Conservation (phyloP, 2,329 filamentous ascomycete genomes). For the Dactylonectria estremocensis region DNA sequence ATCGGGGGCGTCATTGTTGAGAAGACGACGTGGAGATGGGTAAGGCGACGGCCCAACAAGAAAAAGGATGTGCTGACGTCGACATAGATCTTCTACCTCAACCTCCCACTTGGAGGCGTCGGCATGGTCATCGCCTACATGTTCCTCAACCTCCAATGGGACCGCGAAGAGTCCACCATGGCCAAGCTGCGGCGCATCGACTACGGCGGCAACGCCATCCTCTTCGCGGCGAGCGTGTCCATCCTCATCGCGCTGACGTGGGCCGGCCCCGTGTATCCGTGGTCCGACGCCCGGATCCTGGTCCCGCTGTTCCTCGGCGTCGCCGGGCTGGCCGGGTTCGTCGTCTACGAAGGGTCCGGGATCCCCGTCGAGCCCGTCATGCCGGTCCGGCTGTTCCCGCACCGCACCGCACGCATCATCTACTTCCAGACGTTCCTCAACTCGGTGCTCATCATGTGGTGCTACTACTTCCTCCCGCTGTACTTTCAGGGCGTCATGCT, state of each 20-base stretch:
- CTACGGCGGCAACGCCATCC: constrained; percentile 59
- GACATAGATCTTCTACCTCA: constrained; percentile 60
- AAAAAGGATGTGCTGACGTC: neutral
- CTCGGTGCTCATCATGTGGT: constrained; percentile 51
- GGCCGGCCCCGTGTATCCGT: constrained; percentile 59
- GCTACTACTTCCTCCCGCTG: constrained; percentile 59
- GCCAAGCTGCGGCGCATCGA: constrained; percentile 59
- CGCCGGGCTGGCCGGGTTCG: constrained; percentile 36
- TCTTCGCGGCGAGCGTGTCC: constrained; percentile 57
- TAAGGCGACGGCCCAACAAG: neutral
- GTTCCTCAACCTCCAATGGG: constrained; percentile 57
- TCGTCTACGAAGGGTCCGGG: constrained; percentile 40
- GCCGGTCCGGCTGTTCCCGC: constrained; percentile 43
- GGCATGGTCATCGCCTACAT: constrained; percentile 51
- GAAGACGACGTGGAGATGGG: constrained; percentile 59
- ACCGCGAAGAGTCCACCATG: constrained; percentile 38
- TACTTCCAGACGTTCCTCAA: constrained; percentile 45
- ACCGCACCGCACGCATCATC: constrained; percentile 42
- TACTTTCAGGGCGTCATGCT: constrained; percentile 62
- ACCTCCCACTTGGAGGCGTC: constrained; percentile 57
- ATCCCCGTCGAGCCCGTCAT: constrained; percentile 45
- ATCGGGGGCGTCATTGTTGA: constrained; percentile 50
- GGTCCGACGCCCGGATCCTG: constrained; percentile 58
- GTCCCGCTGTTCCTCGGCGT: constrained; percentile 56
- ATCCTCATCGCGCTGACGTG: constrained; percentile 62